Base-by-base conservation (phyloP, 805 yeast species). In the Nakazawaea ernobii region DNA sequence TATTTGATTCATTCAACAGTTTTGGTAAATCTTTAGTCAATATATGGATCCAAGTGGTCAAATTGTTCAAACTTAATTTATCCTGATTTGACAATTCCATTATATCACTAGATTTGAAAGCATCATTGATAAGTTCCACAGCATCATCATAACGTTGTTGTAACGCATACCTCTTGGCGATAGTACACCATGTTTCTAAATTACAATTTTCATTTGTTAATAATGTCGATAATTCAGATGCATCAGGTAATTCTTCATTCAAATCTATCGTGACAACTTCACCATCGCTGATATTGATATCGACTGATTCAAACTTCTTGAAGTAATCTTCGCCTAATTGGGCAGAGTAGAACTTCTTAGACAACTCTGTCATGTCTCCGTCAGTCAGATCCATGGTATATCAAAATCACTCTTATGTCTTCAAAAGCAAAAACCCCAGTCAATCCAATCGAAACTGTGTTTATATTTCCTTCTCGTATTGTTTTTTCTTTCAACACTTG, bases 231-330 rank as follows among this genome's bases (percentile, higher is more conserved):
- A 94, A 73, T 59, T 94, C 98, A 39, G 80, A 74, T 4, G 96
- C 87, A 62, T 92, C 96, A 20, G 87, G 96, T 4, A 96, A 95
- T 48, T 90, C 71, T 59, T 92, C 98, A 32, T 82, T 80, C 45
- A 77, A 77, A 50, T 86, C 74, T 58, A 90, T 92, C 55, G 94
- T 79, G 45, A 88, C 84, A 53, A 92, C 96, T 52, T 88, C 86
- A 66, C 90, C 96, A 57, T 84, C 86, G 49, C 83, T 82, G 60
- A 89, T 69, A 38, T 96, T 97, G 58, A 92, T 84, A 62, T 81
- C 86, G 17, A 48, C 50, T 10, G 50, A 43, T n/a, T 48, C 54
- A 80, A 58, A 46, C 65, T 61, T 51, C 62, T 65, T 35, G 35
- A 24, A 40, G 17, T 28, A 17, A 2, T 43, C 48, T 15, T 43